Conservation (phyloP, 352 stramenopile genomes). For the Globisporangium paroecandrum region DNA sequence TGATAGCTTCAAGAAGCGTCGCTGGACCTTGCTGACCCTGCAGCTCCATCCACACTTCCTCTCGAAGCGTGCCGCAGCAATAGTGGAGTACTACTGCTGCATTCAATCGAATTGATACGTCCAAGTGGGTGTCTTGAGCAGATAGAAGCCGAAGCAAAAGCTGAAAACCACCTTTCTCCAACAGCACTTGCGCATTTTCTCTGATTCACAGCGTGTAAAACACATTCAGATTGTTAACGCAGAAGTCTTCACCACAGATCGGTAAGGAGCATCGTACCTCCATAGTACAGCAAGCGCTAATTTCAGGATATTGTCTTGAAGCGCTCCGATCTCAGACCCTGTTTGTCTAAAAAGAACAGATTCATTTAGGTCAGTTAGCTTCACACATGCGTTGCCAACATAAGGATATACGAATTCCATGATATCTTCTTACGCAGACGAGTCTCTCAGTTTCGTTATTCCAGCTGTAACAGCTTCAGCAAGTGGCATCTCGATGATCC, state of each 20-base stretch:
- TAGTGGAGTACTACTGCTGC: slow-evolving; percentile 5
- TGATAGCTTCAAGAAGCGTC: not conserved
- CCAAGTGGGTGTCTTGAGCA: not conserved
- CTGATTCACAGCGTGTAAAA: not conserved
- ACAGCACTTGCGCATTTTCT: slow-evolving; percentile 1
- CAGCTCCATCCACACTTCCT: slow-evolving; percentile 8
- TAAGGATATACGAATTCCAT: too few relatives aligned
- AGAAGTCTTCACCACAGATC: too few relatives aligned
- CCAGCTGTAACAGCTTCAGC: slow-evolving; percentile 1
- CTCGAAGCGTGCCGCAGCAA: not conserved
- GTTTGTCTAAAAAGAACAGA: slow-evolving; percentile 12
- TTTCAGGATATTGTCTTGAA: slow-evolving; percentile 20
- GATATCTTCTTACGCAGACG: not conserved
- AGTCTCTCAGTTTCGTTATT: not conserved
- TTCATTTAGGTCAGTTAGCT: not conserved
- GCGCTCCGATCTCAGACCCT: slow-evolving; percentile 1
- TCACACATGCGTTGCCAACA: not conserved
- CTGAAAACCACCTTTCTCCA: not conserved
- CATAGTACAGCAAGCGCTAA: slow-evolving; percentile 26
- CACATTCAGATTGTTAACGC: not conserved
- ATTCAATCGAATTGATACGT: not conserved
- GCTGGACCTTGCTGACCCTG: slow-evolving; percentile 1
- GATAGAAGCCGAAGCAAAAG: not conserved
- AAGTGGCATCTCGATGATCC: not conserved
- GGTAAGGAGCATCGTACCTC: slow-evolving; percentile 17